phyloP scores from a whole-genome alignment of 202 grass and related monocot species.

The Saccharum hybrid region DNA sequence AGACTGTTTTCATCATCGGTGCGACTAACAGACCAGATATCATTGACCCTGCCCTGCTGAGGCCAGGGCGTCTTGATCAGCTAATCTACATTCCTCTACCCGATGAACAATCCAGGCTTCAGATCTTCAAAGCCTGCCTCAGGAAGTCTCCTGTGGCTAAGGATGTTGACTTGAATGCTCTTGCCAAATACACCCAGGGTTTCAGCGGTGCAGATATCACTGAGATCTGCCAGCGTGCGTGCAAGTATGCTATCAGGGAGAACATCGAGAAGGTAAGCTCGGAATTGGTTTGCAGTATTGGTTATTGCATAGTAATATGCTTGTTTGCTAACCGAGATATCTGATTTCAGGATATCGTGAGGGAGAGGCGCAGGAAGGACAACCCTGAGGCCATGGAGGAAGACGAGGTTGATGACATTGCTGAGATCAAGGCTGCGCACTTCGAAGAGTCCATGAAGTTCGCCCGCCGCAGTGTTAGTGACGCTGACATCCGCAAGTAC shows the following conservation, averaged over 20 bases:
- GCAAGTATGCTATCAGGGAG: conserved; percentile 76
- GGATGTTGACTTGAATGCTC: conserved; percentile 58
- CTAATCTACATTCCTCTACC: conserved; percentile 68
- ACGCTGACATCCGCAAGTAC: too few species aligned
- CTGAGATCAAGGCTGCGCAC: conserved; percentile 65
- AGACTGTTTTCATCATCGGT: conserved; percentile 72
- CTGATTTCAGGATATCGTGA: conserved; percentile 62
- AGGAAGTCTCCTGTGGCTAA: conserved; percentile 72
- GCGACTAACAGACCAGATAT: conserved; percentile 72
- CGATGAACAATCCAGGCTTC: conserved; percentile 51
- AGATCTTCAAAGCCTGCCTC: conserved; percentile 69
- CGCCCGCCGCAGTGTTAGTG: too few species aligned
- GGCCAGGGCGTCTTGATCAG: conserved; percentile 64
- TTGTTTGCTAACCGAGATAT: neutral
- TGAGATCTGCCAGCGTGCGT: conserved; percentile 65
- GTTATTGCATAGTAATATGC: neutral
- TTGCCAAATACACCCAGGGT: conserved; percentile 61
- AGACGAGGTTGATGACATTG: conserved; percentile 55
- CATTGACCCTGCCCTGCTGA: conserved; percentile 68
- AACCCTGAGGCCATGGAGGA: conserved; percentile 72
- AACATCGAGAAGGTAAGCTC: conserved; percentile 61
- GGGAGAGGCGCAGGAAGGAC: conserved; percentile 47
- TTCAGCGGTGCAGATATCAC: conserved; percentile 70
- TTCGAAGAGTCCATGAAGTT: conserved; percentile 75
- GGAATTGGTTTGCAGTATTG: neutral